Evolutionary conservation across 805 yeast species (phyloP).

Genomic region (Spathaspora hagerdaliae): DNA sequence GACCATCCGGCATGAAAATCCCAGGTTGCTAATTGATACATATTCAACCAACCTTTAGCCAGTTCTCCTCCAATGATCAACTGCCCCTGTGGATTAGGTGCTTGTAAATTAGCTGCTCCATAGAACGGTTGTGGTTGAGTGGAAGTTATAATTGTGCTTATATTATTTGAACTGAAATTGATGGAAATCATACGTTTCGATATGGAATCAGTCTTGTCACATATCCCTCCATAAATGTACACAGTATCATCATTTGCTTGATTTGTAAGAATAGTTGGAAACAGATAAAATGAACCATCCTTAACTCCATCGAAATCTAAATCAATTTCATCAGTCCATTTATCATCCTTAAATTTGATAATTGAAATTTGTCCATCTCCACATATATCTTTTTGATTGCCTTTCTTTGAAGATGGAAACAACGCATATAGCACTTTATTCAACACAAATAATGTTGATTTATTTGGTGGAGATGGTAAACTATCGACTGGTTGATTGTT

Average conservation of each 20-base stretch:
- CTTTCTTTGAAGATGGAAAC: not conserved
- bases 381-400: slow-evolving; percentile 15
- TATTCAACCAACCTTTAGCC: slow-evolving; percentile 60
- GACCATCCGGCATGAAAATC: slow-evolving; percentile 66
- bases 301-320: slow-evolving; percentile 8
- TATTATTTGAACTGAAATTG: slow-evolving; percentile 27
- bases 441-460: slow-evolving; percentile 27
- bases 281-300: slow-evolving; percentile 28
- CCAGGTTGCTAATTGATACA: slow-evolving; percentile 74
- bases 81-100: slow-evolving; percentile 44
- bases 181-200: slow-evolving; percentile 44
- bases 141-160: slow-evolving; percentile 42
- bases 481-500: slow-evolving; percentile 18
- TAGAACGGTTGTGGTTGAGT: slow-evolving; percentile 55
- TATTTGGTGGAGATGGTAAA: slow-evolving; percentile 29
- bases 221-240: slow-evolving; percentile 54
- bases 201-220: slow-evolving; percentile 19
- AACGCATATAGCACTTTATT: slow-evolving; percentile 28
- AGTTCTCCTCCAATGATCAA: slow-evolving; percentile 67
- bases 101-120: slow-evolving; percentile 44
- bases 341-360: slow-evolving; percentile 14
- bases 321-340: slow-evolving; percentile 14
- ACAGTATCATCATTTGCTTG: slow-evolving; percentile 31
- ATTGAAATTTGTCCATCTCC: slow-evolving; percentile 25
- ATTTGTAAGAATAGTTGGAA: slow-evolving; percentile 42